Evolutionary conservation across 495 filamentous ascomycete genomes (phyloP), one percentile per base, ranked within the genome.

Genomic region (Podospora bellae-mahoneyi): DNA sequence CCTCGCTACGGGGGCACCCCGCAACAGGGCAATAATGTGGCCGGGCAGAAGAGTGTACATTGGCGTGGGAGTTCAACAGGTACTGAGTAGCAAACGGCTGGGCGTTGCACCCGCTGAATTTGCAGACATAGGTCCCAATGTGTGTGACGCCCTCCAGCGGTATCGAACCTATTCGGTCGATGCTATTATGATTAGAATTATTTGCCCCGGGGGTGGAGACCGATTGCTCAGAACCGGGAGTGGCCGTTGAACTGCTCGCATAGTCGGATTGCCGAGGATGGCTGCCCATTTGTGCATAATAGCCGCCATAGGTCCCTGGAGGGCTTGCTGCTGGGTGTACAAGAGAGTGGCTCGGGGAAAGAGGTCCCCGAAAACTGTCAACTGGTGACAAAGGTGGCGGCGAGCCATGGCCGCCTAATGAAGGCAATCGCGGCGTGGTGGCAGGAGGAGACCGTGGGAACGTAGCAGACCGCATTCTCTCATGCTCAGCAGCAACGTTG

Each of bases 21-120:
- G 86, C 83, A 16, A 96, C 88, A 0, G 92, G 88, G 77, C 96
- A 99, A 74, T 94, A 98, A 78, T 98, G 94, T 18, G 93, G 93
- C 48, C 95, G 85, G 67, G 86, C 89, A 69, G 92, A 91, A 4
- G 93, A 96, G 77, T 99, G 95, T 5, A 99, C 96, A 75, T 98
- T 99, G 60, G 91, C 90, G 78, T 99, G 96, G n/a, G 96, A 99
- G 75, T 94, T 97, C 66, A 85, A 68, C 57, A 84, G 77, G 73
- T 84, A 86, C 72, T 98, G 95, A 1, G 95, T 98, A 78, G 97
- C 93, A 73, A 99, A 99, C 5, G 95, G 91, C 20, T 86, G 77
- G 56, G 94, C 94, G 27, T 74, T 93, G 74, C 95, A 99, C 10
- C 90, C 91, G 4, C 60, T 34, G 27, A 72, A 73, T 5, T 68